Conservation (phyloP, 257 asterid species). For the Ophiorrhiza pumila region DNA sequence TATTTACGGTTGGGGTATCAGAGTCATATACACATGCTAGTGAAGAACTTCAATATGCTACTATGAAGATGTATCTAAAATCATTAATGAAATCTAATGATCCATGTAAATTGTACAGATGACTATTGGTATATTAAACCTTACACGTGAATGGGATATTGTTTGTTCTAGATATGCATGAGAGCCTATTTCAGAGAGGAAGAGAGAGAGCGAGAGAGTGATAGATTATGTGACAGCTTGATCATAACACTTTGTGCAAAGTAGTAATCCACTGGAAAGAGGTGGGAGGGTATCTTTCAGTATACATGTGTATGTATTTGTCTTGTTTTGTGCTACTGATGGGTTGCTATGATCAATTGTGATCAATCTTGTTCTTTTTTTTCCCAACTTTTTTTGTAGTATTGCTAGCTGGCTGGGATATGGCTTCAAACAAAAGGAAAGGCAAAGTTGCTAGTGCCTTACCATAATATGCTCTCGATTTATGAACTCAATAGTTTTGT, state of each 20-base stretch:
- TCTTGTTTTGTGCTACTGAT: background rate
- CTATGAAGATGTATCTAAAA: too few species aligned
- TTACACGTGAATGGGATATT: too few species aligned
- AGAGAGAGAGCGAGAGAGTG: too few species aligned
- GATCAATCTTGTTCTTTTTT: background rate
- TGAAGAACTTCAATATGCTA: background rate
- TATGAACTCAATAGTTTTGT: background rate
- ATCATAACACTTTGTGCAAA: background rate
- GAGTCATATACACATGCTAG: background rate
- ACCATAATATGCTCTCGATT: background rate
- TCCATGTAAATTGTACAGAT: background rate
- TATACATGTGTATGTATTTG: background rate
- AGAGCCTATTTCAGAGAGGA: too few species aligned
- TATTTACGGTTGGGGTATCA: background rate
- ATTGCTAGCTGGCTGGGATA: too few species aligned
- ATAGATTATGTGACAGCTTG: background rate
- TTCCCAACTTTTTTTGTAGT: too few species aligned
- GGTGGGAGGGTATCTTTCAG: background rate
- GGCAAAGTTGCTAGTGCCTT: background rate
- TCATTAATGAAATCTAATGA: background rate
- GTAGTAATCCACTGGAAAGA: background rate
- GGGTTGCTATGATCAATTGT: background rate
- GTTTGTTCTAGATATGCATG: too few species aligned
- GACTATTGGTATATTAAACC: too few species aligned
- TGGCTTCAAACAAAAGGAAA: too few species aligned